A percentile compares a stretch with the other conserved stretches of the same genome.
Conservation (phyloP, 1,139 yeast genomes). For the Pichia sp. region DNA sequence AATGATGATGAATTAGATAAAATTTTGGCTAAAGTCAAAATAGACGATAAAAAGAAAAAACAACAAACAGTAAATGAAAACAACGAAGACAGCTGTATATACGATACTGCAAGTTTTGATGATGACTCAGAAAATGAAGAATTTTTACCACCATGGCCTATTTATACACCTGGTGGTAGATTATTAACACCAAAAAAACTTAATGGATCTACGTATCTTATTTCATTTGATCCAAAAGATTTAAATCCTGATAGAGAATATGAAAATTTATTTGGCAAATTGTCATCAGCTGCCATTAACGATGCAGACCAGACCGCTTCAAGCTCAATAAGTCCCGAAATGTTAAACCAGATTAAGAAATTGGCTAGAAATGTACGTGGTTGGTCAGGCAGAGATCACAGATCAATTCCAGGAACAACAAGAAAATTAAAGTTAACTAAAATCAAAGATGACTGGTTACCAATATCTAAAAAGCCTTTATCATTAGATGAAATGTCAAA, state of each 20-base stretch:
- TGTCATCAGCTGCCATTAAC: constrained; percentile 61
- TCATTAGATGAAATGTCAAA: constrained; percentile 50
- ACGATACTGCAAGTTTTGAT: constrained; percentile 15
- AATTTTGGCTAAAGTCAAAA: constrained; percentile 13
- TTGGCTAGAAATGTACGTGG: constrained; percentile 61
- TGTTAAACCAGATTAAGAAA: constrained; percentile 55
- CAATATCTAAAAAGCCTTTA: constrained; percentile 59
- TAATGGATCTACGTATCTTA: constrained; percentile 34
- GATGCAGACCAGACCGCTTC: constrained; percentile 66
- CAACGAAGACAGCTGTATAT: constrained; percentile 15
- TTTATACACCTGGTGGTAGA: constrained; percentile 38
- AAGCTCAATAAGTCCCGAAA: constrained; percentile 58
- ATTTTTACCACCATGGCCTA: constrained; percentile 27
- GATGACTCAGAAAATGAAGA: constrained; percentile 17
- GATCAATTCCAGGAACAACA: constrained; percentile 66
- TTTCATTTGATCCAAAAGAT: constrained; percentile 46
- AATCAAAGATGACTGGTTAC: constrained; percentile 78
- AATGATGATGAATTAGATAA: constrained; percentile 20
- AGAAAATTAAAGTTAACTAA: constrained; percentile 64
- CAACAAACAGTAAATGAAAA: constrained; percentile 4
- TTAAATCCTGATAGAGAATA: constrained; percentile 81
- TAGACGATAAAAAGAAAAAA: constrained; percentile 10
- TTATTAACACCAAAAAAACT: constrained; percentile 41
- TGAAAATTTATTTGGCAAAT: constrained; percentile 63
- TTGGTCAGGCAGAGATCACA: constrained; percentile 78